Percentiles rank a stretch among this genome's conserved stretches.
phyloP scores from a whole-genome alignment of 495 filamentous ascomycete species.

The Aspergillus heteromorphus region DNA sequence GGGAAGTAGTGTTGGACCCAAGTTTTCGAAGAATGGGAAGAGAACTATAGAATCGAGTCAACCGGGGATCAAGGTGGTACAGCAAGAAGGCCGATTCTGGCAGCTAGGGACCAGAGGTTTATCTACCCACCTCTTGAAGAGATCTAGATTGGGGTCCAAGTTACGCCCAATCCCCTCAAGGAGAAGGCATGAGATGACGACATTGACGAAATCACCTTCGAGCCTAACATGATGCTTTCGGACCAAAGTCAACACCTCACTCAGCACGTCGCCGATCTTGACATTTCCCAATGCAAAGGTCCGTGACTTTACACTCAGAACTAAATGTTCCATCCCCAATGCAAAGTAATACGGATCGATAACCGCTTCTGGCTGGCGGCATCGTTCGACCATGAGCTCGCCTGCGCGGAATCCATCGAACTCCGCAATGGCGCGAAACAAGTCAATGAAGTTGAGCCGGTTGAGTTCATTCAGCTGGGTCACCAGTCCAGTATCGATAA shows the following conservation, averaged over 20 bases:
- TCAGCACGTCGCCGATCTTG: constrained; percentile 92
- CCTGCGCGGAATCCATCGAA: constrained; percentile 97
- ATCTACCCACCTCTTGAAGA: constrained; percentile 66
- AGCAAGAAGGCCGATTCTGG: not conserved
- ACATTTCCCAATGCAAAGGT: constrained; percentile 93
- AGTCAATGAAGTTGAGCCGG: constrained; percentile 85
- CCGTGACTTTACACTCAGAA: constrained; percentile 78
- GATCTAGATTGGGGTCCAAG: constrained; percentile 80
- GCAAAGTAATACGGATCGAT: constrained; percentile 86
- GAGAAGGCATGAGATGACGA: constrained; percentile 89
- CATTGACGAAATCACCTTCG: constrained; percentile 98
- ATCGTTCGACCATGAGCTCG: constrained; percentile 92
- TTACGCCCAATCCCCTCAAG: constrained; percentile 90
- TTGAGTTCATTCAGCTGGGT: constrained; percentile 87
- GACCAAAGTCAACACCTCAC: constrained; percentile 88
- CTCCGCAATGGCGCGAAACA: constrained; percentile 93
- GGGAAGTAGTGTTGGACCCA: constrained; percentile 56
- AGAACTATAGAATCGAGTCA: constrained; percentile 46
- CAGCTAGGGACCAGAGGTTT: not conserved
- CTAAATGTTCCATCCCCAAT: constrained; percentile 92
- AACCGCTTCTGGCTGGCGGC: constrained; percentile 83
- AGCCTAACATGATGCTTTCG: constrained; percentile 87
- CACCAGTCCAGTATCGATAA: constrained; percentile 96
- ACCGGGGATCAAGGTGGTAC: not conserved
- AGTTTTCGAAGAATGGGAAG: constrained; percentile 88